Conservation (phyloP, 495 filamentous ascomycete genomes). For the Daldinia decipiens region DNA sequence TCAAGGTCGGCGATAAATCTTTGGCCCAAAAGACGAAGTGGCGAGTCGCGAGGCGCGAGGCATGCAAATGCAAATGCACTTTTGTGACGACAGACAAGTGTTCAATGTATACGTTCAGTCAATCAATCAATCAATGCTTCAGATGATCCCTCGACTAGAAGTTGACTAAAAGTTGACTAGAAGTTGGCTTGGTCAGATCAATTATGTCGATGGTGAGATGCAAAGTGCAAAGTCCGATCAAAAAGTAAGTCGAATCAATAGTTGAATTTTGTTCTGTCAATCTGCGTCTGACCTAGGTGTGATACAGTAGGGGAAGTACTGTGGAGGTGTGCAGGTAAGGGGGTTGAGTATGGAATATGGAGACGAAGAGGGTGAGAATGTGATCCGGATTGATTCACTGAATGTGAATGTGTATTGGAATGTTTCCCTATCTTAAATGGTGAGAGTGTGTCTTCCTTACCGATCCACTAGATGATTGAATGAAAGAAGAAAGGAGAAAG, state of each 20-base stretch:
- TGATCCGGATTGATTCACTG: constrained; percentile 2
- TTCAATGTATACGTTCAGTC: constrained; percentile 18
- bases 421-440: constrained; percentile 8
- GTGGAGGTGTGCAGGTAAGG: constrained; percentile 8
- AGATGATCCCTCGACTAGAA: constrained; percentile 11
- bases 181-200: constrained; percentile 21
- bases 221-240: neutral
- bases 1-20: constrained; percentile 10
- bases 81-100: constrained; percentile 6
- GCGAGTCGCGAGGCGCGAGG: neutral
- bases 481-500: constrained; percentile 2
- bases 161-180: constrained; percentile 12
- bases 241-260: constrained; percentile 3
- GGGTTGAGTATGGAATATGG: neutral
- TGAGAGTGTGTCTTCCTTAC: constrained; percentile 1
- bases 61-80: constrained; percentile 16
- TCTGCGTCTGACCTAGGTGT: constrained; percentile 10
- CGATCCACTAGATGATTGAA: constrained; percentile 3
- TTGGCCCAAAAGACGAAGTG: constrained; percentile 5
- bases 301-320: constrained; percentile 8
- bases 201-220: constrained; percentile 15
- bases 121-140: constrained; percentile 23
- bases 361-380: neutral
- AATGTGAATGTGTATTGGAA: neutral
- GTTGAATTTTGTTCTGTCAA: constrained; percentile 11